Percentiles rank a stretch among this genome's conserved stretches.
These are phyloP conservation scores for Mycena alexandri DNA, from an alignment of 768 basidiomycete species.

Conservation along the genomic window DNA sequence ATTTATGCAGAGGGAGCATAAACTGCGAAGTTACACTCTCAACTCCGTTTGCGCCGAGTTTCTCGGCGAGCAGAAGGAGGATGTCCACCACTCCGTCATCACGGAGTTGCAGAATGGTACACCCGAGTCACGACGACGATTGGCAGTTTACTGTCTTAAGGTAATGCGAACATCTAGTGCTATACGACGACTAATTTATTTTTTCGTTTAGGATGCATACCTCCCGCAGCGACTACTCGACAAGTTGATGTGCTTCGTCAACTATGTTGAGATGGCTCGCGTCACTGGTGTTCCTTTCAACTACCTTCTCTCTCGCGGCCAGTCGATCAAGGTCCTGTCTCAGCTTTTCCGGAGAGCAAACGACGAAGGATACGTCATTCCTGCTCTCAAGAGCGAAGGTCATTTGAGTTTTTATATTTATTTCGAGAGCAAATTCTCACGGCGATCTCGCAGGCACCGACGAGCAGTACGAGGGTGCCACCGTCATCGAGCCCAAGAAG, in stretches of 20 bases:
- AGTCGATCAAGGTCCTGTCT: conserved; percentile 98
- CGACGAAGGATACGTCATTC: conserved; percentile 91
- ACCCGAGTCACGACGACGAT: conserved; percentile 88
- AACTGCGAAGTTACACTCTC: conserved; percentile 95
- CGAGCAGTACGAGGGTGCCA: conserved; percentile 99
- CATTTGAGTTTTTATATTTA: conserved; percentile 22
- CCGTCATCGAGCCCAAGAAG: conserved; percentile 96
- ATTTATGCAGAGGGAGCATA: conserved; percentile 99
- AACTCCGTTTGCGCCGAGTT: conserved; percentile 99
- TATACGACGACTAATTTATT: not conserved
- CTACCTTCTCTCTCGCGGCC: conserved; percentile 91
- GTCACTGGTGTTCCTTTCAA: conserved; percentile 99
- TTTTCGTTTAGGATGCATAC: conserved; percentile 85
- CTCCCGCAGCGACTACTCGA: conserved; percentile 96
- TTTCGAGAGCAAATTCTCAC: not conserved
- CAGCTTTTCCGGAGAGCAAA: conserved; percentile 95
- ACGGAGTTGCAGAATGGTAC: conserved; percentile 98
- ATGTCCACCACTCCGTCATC: conserved; percentile 98
- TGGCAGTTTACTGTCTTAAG: conserved; percentile 99
- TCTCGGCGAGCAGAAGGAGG: conserved; percentile 98
- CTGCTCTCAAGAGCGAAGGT: conserved; percentile 90
- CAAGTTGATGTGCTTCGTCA: conserved; percentile 99
- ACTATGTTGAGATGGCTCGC: conserved; percentile 99
- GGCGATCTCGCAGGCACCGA: conserved; percentile 72
- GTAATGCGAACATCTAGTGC: conserved; percentile 50